Evolutionary conservation across 1,284 basidiomycete genomes (phyloP).

Genomic region (Trichosporon coremiiforme): DNA sequence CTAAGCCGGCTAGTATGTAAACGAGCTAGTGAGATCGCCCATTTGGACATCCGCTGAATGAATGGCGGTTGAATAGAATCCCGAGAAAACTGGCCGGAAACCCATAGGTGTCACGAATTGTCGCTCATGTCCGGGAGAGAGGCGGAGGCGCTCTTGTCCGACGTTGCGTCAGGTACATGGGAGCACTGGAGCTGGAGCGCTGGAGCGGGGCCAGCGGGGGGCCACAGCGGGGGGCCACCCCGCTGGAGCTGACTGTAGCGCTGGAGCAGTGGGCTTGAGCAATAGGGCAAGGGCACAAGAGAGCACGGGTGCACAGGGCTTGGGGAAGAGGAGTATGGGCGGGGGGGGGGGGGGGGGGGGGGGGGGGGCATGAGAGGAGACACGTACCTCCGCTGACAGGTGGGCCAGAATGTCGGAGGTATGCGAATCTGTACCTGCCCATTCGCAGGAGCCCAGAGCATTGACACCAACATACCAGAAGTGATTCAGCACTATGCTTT

Average conservation of each 20-base stretch:
- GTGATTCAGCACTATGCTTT: neutral
- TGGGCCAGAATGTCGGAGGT: neutral
- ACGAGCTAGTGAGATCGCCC: no score
- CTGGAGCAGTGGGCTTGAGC: neutral
- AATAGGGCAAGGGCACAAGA: no score
- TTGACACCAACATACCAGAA: neutral
- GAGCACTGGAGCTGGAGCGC: no score
- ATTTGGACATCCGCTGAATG: no score
- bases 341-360: no score
- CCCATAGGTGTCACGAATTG: neutral
- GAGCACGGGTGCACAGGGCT: no score
- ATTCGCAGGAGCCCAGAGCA: neutral
- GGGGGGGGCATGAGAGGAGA: no score
- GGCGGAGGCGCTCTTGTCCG: neutral
- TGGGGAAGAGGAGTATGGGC: no score
- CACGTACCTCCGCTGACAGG: neutral
- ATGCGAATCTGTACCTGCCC: neutral
- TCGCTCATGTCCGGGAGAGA: neutral
- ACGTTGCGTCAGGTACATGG: neutral
- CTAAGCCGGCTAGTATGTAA: no score
- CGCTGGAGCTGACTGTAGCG: no score
- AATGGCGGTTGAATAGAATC: neutral
- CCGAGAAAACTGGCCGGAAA: neutral
- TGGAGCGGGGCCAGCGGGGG: no score
- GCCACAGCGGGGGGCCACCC: no score